Evolutionary conservation across 768 basidiomycete genomes (phyloP), one percentile per base, ranked within the genome.

Genomic region (Pleurotus tuber-regium): DNA sequence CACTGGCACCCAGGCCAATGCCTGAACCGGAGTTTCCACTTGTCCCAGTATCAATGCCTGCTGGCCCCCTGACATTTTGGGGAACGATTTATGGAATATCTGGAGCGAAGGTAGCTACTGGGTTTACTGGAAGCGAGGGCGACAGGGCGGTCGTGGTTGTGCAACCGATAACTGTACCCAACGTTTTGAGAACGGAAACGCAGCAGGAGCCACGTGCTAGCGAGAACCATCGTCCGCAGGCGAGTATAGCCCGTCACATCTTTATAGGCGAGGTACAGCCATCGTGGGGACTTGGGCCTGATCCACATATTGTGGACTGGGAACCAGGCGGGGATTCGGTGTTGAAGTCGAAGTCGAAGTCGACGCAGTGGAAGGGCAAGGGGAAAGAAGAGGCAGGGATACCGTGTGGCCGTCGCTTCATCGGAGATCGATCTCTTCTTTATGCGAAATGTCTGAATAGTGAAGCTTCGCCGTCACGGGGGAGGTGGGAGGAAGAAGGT

Each of bases 201-300:
- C 35, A 38, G 35, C 53, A 57, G 29, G 59, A 54, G 38, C 50
- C 57, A 14, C 41, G 42, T 44, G 24, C 58, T 21, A n/a, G n/a
- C n/a, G n/a, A n/a, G n/a, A n/a, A n/a, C n/a, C n/a, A n/a, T n/a
- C n/a, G n/a, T n/a, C n/a, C n/a, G n/a, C n/a, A n/a, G n/a, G n/a
- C n/a, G n/a, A n/a, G n/a, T n/a, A 38, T 19, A 38, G 35, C 21
- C 14, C 35, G 51, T 21, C 61, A 63, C 23, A 43, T 68, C 2
- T 71, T 65, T 30, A 53, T 70, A 5, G 70, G 71, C 29, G 57
- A 57, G 0, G 47, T 64, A 10, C 69, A 70, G 38, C 58, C 60
- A 9, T 61, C 56, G 6, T 72, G 70, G 70, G 62, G 56, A 16
- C 30, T 61, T n/a, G 57, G 60, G 4, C 31, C 30, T 16, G 31